phyloP scores from a whole-genome alignment of 1,284 basidiomycete genomes.

The Apiotrichum montevideense region DNA sequence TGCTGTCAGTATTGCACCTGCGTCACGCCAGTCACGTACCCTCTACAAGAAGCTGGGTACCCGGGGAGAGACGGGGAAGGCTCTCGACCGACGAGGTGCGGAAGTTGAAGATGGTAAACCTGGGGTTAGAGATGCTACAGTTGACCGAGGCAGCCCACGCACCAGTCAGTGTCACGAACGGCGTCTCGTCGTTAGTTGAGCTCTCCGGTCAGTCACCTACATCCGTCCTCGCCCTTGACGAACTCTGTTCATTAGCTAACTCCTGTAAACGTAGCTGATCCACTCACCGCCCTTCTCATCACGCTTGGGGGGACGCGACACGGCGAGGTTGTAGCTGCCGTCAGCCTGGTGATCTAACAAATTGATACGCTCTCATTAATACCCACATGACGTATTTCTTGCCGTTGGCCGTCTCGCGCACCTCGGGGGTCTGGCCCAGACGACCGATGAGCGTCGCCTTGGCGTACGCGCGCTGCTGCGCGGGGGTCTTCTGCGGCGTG shows the following conservation, averaged over 20 bases:
- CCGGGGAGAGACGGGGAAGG: conserved; percentile 24
- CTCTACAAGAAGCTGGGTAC: conserved; percentile 35
- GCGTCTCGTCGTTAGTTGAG: conserved; percentile 12
- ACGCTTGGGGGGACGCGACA: conserved; percentile 29
- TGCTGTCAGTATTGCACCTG: neutral
- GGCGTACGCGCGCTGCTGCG: conserved; percentile 18
- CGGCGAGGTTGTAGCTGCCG: conserved; percentile 30
- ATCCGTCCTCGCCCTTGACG: conserved; percentile 2
- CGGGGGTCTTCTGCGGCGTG: conserved; percentile 8
- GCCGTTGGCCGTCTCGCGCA: conserved; percentile 23
- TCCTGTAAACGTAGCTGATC: no score
- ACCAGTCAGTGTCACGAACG: conserved; percentile 24
- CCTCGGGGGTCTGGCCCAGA: conserved; percentile 32
- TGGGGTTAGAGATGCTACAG: conserved; percentile 6
- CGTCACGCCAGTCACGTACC: conserved; percentile 18
- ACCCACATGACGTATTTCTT: conserved; percentile 20
- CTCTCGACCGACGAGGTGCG: conserved; percentile 21
- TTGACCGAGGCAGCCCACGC: neutral
- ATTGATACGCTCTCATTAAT: neutral
- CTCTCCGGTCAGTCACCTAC: neutral
- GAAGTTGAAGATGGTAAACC: conserved; percentile 42
- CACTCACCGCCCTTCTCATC: conserved; percentile 30
- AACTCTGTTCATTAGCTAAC: neutral
- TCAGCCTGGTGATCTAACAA: neutral
- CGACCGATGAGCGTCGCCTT: conserved; percentile 38